phyloP scores from a whole-genome alignment of 176 grass and related monocot species.

The Carex cristatella region DNA sequence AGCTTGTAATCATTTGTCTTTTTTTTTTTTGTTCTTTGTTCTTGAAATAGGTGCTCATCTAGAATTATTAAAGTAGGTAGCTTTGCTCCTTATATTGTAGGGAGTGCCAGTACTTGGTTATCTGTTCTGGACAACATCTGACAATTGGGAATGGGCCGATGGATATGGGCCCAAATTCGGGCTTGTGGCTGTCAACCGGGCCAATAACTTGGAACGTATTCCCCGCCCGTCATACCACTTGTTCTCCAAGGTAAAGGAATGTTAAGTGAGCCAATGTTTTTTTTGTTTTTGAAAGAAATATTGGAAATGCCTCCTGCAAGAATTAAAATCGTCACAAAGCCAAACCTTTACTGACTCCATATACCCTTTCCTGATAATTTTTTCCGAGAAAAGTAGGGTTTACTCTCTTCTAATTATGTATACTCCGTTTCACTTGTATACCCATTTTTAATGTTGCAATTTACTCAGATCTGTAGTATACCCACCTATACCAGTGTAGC shows the following conservation, averaged over 20 bases:
- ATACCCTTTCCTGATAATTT: background rate
- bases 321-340: background rate
- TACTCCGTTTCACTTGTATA: background rate
- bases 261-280: background rate
- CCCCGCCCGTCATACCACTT: slow-evolving; percentile 82
- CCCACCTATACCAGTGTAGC: background rate
- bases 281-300: background rate
- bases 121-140: slow-evolving; percentile 95
- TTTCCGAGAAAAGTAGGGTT: too few species aligned
- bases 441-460: background rate
- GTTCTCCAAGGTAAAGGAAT: slow-evolving; percentile 59
- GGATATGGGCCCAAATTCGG: slow-evolving; percentile 98
- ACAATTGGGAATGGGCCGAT: slow-evolving; percentile 99
- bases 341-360: background rate
- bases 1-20: background rate
- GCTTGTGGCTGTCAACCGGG: slow-evolving; percentile 76
- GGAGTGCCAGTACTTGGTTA: slow-evolving; percentile 87
- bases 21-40: slow-evolving; percentile 6
- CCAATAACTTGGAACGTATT: slow-evolving; percentile 69
- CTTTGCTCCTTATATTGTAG: slow-evolving; percentile 35
- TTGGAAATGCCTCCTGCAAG: background rate
- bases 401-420: background rate
- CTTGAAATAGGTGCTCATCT: background rate
- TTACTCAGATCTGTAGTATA: background rate
- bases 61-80: background rate